phyloP scores from a whole-genome alignment of 2,329 filamentous ascomycete genomes.

The Sordariomycetes sp. region DNA sequence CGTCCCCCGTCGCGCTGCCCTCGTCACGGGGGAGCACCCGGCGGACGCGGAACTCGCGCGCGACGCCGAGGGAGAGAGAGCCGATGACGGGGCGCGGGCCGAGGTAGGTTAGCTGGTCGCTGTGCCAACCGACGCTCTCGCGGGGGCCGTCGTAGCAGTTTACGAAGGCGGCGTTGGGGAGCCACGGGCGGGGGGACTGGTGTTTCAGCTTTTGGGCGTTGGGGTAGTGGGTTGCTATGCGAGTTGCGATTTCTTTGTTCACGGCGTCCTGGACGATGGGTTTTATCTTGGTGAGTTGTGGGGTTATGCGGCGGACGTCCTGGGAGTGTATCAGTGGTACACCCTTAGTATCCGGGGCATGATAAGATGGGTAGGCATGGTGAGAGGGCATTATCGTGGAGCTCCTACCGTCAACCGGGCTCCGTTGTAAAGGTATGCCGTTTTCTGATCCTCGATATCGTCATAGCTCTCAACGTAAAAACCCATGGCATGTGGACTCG shows the following conservation, averaged over 20 bases:
- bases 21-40: conserved; percentile 52
- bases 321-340: conserved; percentile 12
- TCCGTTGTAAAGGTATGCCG: conserved; percentile 80
- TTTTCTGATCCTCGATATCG: conserved; percentile 56
- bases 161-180: conserved; percentile 81
- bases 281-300: conserved; percentile 59
- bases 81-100: conserved; percentile 83
- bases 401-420: conserved; percentile 43
- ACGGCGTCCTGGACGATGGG: conserved; percentile 60
- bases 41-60: conserved; percentile 84
- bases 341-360: not conserved
- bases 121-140: conserved; percentile 83
- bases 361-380: not conserved
- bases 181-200: conserved; percentile 63
- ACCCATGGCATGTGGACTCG: conserved; percentile 70
- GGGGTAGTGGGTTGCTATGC: conserved; percentile 58
- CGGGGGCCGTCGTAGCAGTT: conserved; percentile 81
- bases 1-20: conserved; percentile 34
- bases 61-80: conserved; percentile 78
- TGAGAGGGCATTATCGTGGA: not conserved
- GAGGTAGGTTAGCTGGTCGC: conserved; percentile 85
- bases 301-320: conserved; percentile 66
- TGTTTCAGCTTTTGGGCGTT: conserved; percentile 60
- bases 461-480: conserved; percentile 70
- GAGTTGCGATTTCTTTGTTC: conserved; percentile 59